Base-by-base conservation (phyloP, 768 basidiomycete species). In the Pholiota molesta region DNA sequence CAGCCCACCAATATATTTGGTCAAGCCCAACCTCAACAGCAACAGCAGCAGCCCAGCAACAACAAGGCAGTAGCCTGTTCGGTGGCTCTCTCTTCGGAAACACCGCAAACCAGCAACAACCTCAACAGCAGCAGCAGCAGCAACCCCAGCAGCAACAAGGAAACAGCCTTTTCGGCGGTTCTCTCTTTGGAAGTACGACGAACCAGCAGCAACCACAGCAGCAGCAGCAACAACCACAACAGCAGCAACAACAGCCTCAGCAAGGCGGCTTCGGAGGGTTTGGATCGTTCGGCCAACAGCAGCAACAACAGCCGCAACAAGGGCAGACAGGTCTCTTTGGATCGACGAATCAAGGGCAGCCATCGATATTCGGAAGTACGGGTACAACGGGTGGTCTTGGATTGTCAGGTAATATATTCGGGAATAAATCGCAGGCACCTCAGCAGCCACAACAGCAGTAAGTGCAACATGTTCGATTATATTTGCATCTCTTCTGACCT, bases 341-440 rank as follows among this genome's bases (percentile, higher is more conserved):
- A 10, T 67, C 68, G 17, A 66, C 55, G 8, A 61, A 56, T 19
- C 75, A 75, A 61, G 63, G 74, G 13, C 78, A 79, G 57, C 59
- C 75, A 3, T 73, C 75, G 40, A 47, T 72, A 35, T 74, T 75
- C 59, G 73, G 68, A 23, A 64, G 40, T 39, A 65, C 62, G 62
- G 62, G 67, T 33, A 40, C 63, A 55, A 47, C 56, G n/a, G 70
- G 72, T 39, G 67, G 71, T 9, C 62, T 67, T 54, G 63, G 65
- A 54, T 59, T 64, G 3, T 65, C 59, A 14, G 65, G 60, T 33
- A 59, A 65, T 4, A 64, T 79, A 47, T 79, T 79, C 68, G 75
- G 73, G 1, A 68, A 39, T 23, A 76, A 68, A 57, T 61, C 69
- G 10, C 76, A 77, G 66, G 76, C 70, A 52, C 75, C 72, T 40